These are phyloP conservation scores for Dittrichia graveolens DNA, from an alignment of 129 eudicot genomes.

Conservation along the genomic window DNA sequence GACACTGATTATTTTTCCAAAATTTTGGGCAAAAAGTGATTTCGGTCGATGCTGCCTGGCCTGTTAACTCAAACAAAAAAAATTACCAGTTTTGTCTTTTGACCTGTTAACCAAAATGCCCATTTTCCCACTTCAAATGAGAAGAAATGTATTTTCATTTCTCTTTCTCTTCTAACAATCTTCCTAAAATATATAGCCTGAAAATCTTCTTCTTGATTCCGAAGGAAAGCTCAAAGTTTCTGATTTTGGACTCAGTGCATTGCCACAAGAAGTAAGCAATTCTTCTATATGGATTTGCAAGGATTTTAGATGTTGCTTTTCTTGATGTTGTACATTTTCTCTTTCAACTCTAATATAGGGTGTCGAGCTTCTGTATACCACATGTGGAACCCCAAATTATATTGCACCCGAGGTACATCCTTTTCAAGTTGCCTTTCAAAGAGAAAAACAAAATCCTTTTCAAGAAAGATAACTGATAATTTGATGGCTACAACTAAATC, in stretches of 20 bases:
- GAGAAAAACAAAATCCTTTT: too few relatives aligned
- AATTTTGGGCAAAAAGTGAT: too few relatives aligned
- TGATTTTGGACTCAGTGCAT: slow-evolving; percentile 97
- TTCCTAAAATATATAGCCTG: slow-evolving; percentile 62
- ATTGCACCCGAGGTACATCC: slow-evolving; percentile 92
- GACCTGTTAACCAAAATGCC: not conserved
- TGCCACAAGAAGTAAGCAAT: slow-evolving; percentile 79
- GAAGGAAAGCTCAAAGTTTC: slow-evolving; percentile 87
- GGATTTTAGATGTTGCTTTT: not conserved
- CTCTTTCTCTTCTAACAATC: slow-evolving; percentile 8
- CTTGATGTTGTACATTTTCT: not conserved
- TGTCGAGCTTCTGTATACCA: slow-evolving; percentile 92
- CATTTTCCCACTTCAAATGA: not conserved
- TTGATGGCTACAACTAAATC: too few relatives aligned
- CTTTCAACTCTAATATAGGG: slow-evolving; percentile 59
- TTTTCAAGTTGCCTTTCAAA: not conserved
- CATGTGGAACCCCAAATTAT: slow-evolving; percentile 98
- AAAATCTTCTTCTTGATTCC: slow-evolving; percentile 90
- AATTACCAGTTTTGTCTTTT: too few relatives aligned
- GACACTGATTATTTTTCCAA: too few relatives aligned
- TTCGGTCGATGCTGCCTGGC: too few relatives aligned
- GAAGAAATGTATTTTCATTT: not conserved
- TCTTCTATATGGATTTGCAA: not conserved
- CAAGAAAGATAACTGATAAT: too few relatives aligned
- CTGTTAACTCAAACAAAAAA: too few relatives aligned